Evolutionary conservation across 768 basidiomycete species (phyloP).

Genomic region (Termitomyces titanicus): DNA sequence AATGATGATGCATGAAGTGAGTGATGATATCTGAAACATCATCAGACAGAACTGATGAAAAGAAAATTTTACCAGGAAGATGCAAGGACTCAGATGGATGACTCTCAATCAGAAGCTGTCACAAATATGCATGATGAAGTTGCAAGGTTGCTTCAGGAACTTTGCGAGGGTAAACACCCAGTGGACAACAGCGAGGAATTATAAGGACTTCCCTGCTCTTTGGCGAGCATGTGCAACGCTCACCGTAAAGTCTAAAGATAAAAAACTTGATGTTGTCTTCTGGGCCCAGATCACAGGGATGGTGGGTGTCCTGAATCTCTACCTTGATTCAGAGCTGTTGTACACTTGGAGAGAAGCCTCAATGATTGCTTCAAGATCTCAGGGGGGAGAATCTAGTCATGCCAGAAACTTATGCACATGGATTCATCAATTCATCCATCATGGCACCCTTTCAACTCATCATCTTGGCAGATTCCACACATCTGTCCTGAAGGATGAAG

Average conservation of each 20-base stretch:
- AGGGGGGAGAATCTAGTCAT: conserved; percentile 22
- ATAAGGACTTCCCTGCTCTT: conserved; percentile 12
- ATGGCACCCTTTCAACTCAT: conserved; percentile 23
- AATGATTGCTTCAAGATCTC: conserved; percentile 24
- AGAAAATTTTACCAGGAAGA: too few species aligned
- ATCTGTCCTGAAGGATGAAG: conserved; percentile 29
- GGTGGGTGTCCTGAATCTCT: too few species aligned
- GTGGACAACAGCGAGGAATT: too few species aligned
- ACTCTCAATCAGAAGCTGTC: too few species aligned
- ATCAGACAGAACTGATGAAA: too few species aligned
- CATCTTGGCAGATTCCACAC: conserved; percentile 15
- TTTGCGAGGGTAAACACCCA: too few species aligned
- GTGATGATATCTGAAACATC: too few species aligned
- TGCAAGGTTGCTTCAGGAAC: too few species aligned
- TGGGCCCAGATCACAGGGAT: conserved; percentile 22
- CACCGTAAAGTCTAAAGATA: conserved; percentile 20
- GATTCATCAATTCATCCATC: conserved; percentile 16
- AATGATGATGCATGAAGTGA: too few species aligned
- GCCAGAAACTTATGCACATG: conserved; percentile 28
- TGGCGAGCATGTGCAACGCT: conserved; percentile 17
- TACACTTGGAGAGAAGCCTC: conserved; percentile 31
- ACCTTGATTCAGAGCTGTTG: conserved; percentile 25
- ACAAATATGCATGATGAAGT: too few species aligned
- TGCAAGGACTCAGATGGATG: too few species aligned
- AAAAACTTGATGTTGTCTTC: conserved; percentile 29